Evolutionary conservation across 192 early-diverging fungal species (phyloP).

Genomic region (Obelidium mucronatum): DNA sequence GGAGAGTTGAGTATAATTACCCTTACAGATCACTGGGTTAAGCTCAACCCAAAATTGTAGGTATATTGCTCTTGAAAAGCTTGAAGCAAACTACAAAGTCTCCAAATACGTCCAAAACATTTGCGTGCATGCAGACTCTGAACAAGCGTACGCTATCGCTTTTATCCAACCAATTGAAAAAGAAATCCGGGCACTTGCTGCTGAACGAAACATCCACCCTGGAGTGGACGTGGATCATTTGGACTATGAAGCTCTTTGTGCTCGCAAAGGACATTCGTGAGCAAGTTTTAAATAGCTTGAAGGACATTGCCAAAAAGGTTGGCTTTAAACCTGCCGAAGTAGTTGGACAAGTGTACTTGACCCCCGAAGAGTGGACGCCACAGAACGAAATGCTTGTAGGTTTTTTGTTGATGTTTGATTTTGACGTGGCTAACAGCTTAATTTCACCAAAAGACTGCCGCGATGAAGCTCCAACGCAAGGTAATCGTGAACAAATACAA

Average conservation of each 20-base stretch:
- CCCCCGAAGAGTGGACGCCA: conserved; percentile 86
- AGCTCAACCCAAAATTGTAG: too few relatives aligned
- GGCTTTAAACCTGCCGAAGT: conserved; percentile 77
- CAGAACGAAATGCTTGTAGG: conserved; percentile 72
- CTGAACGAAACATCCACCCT: conserved; percentile 18
- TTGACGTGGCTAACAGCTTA: too few relatives aligned
- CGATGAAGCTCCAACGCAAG: conserved; percentile 88
- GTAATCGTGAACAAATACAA: conserved; percentile 76
- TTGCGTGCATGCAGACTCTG: conserved; percentile 69
- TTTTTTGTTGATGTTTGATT: neutral
- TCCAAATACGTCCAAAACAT: conserved; percentile 75
- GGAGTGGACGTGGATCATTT: conserved; percentile 23
- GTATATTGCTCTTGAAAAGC: conserved; percentile 89
- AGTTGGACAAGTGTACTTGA: conserved; percentile 43
- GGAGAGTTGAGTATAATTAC: conserved; percentile 33
- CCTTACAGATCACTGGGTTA: conserved; percentile 62
- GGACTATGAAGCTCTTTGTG: conserved; percentile 62
- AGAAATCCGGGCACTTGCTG: conserved; percentile 42
- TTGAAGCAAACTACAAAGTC: conserved; percentile 89
- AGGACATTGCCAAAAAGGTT: conserved; percentile 63
- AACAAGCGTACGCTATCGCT: conserved; percentile 77
- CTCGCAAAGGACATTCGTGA: conserved; percentile 36
- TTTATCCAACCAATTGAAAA: conserved; percentile 74
- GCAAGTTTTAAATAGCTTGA: conserved; percentile 62
- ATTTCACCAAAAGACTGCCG: conserved; percentile 68